These are phyloP conservation scores for Microsporum canis DNA, from an alignment of 2,329 filamentous ascomycete genomes.

Conservation along the genomic window DNA sequence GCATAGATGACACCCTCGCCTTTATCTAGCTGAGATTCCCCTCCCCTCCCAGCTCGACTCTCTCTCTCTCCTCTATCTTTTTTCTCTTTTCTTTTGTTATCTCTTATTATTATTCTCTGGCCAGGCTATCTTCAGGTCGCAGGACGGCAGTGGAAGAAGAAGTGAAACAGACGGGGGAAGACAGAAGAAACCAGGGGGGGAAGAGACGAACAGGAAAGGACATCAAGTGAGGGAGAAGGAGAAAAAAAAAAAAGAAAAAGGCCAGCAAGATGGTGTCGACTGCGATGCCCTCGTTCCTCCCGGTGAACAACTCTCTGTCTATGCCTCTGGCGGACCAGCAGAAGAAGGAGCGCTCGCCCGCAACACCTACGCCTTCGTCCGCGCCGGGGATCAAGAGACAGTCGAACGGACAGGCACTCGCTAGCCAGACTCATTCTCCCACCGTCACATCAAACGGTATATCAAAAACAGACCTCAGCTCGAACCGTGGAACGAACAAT, in stretches of 20 bases:
- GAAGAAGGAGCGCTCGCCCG: neutral
- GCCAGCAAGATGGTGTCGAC: neutral
- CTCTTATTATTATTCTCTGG: neutral
- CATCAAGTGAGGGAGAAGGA: neutral
- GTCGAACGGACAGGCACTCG: neutral
- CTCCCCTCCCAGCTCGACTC: neutral
- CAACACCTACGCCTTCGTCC: neutral
- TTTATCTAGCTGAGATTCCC: neutral
- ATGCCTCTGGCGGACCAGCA: neutral
- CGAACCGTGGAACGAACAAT: neutral
- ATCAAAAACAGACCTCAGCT: neutral
- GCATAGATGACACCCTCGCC: neutral
- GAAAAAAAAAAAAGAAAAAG: neutral
- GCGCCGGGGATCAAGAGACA: neutral
- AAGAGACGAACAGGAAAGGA: neutral
- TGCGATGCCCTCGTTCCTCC: conserved; percentile 48
- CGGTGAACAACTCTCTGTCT: conserved; percentile 43
- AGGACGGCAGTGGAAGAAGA: neutral
- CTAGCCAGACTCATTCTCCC: neutral
- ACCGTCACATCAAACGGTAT: neutral
- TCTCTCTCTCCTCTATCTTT: neutral
- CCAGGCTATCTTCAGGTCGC: neutral
- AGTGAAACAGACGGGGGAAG: neutral
- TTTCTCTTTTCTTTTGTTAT: neutral
- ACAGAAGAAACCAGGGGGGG: neutral